These are phyloP conservation scores for Oryza longistaminata DNA, from an alignment of 176 grass and related monocot species.

Conservation along the genomic window DNA sequence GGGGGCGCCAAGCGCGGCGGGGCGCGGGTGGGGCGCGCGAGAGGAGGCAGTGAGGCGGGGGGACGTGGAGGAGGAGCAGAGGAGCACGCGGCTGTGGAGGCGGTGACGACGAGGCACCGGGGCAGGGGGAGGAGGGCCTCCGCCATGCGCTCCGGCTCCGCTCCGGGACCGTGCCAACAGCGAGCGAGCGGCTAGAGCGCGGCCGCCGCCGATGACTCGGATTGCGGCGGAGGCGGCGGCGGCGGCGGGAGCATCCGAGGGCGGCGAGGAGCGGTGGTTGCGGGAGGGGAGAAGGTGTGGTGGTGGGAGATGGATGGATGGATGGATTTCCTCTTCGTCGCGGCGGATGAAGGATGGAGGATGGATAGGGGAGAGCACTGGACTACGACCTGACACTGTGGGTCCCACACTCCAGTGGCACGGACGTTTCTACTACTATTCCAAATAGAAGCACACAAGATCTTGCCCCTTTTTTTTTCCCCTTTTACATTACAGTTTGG, in stretches of 20 bases:
- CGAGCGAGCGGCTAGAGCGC: constrained; percentile 11
- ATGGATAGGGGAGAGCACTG: too few species aligned
- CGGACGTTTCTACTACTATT: too few species aligned
- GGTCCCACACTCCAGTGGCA: too few species aligned
- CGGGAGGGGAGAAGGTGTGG: too few species aligned
- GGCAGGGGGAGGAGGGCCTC: constrained; percentile 54
- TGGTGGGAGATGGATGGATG: not conserved
- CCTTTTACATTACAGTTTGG: too few species aligned
- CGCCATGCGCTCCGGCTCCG: constrained; percentile 45
- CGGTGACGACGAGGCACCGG: constrained; percentile 14
- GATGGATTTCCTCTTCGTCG: too few species aligned
- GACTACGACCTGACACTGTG: not conserved
- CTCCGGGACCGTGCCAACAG: not conserved
- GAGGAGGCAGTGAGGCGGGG: constrained; percentile 30
- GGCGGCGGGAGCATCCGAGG: constrained; percentile 25
- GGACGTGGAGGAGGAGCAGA: not conserved
- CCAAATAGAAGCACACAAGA: too few species aligned
- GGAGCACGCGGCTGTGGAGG: not conserved
- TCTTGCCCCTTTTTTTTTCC: too few species aligned
- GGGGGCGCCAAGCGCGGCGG: not conserved
- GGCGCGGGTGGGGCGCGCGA: constrained; percentile 27
- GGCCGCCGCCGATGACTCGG: not conserved
- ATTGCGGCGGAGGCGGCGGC: not conserved
- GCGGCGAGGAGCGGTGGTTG: too few species aligned
- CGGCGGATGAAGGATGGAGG: too few species aligned